Base-by-base conservation (phyloP, 208 protist genomes). In the Acanthamoeba lenticulata region DNA sequence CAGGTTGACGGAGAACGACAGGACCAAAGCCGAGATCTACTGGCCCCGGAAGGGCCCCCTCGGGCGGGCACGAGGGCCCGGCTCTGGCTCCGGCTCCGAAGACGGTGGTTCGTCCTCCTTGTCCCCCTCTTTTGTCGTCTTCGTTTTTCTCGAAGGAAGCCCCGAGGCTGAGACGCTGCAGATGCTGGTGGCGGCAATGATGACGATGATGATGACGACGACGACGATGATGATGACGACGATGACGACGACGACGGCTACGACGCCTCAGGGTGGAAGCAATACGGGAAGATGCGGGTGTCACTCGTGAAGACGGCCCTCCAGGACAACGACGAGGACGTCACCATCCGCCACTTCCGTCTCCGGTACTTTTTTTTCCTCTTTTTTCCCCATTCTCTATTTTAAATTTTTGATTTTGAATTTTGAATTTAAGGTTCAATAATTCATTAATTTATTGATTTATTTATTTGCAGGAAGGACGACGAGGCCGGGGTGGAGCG, bases 181-280 rank as follows among this genome's bases (percentile, higher is more conserved):
- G 67, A 77, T 17, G 52, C 7, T 60, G 36, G 40, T 34, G 45
- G 77, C 32, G 79, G 32, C 27, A 49, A 36, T 60, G 85, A n/a
- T n/a, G n/a, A n/a, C n/a, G n/a, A n/a, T n/a, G n/a, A n/a, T n/a
- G n/a, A n/a, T n/a, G n/a, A n/a, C n/a, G n/a, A n/a, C n/a, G n/a
- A n/a, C n/a, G n/a, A n/a, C n/a, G n/a, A n/a, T n/a, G n/a, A n/a
- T n/a, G n/a, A n/a, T n/a, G n/a, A n/a, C n/a, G n/a, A n/a, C n/a
- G n/a, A n/a, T n/a, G n/a, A n/a, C n/a, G n/a, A n/a, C n/a, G n/a
- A n/a, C n/a, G n/a, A n/a, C n/a, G n/a, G n/a, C n/a, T n/a, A n/a
- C n/a, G n/a, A n/a, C n/a, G n/a, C n/a, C n/a, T n/a, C 21, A 47
- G 85, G 85, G 17, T 91, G 85, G 85, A 91, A 91, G 85, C 57